Percentiles rank a stretch among this genome's conserved stretches.
Evolutionary conservation across 768 basidiomycete genomes (phyloP).

Genomic region (Tulasnella sp.): DNA sequence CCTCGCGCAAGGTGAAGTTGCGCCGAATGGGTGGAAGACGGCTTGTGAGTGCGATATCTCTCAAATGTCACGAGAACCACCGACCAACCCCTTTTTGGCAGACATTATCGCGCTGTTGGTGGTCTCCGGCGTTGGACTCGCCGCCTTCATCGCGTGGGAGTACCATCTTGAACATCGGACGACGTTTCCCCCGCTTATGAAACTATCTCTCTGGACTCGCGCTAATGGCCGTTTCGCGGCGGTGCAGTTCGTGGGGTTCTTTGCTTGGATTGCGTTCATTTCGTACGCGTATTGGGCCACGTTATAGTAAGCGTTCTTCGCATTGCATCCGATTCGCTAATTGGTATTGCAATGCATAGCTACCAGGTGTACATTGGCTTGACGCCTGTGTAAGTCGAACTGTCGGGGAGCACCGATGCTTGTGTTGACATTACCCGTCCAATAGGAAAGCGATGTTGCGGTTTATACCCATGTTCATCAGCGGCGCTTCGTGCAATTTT

Average conservation of each 20-base stretch:
- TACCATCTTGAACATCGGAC: slow-evolving; percentile 37
- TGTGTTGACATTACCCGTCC: neutral
- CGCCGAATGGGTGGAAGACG: slow-evolving; percentile 48
- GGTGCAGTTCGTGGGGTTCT: slow-evolving; percentile 49
- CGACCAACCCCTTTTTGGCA: slow-evolving; percentile 16
- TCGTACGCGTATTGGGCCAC: slow-evolving; percentile 41
- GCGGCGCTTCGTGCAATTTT: slow-evolving; percentile 50
- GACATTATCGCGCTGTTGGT: slow-evolving; percentile 64
- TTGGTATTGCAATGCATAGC: slow-evolving; percentile 26
- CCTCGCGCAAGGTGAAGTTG: slow-evolving; percentile 52
- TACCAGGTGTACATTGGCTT: slow-evolving; percentile 53
- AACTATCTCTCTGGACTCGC: slow-evolving; percentile 48
- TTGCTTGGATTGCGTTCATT: slow-evolving; percentile 35
- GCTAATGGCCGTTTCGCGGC: slow-evolving; percentile 49
- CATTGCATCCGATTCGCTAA: neutral
- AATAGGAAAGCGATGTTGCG: slow-evolving; percentile 43
- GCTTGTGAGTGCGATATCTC: slow-evolving; percentile 31
- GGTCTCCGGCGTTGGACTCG: slow-evolving; percentile 44
- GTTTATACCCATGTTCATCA: slow-evolving; percentile 57
- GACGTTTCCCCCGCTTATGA: slow-evolving; percentile 46
- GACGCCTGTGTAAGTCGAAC: slow-evolving; percentile 32
- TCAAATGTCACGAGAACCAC: neutral
- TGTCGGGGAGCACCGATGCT: neutral
- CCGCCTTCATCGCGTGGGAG: slow-evolving; percentile 55
- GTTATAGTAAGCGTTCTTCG: slow-evolving; percentile 21